Conservation (phyloP, 768 basidiomycete species). For the Phylloporus sp. region DNA sequence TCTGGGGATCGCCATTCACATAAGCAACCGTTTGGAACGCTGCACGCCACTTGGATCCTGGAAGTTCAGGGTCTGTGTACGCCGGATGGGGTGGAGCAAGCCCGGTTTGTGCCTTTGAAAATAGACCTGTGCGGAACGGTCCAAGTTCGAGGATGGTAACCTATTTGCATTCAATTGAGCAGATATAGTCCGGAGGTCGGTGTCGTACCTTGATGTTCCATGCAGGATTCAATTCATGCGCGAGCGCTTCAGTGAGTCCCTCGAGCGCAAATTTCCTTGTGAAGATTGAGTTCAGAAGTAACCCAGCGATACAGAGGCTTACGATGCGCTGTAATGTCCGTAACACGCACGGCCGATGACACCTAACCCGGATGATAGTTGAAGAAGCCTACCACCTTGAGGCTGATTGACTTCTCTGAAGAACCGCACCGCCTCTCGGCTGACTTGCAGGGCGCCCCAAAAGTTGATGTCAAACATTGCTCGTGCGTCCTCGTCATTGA, state of each 20-base stretch:
- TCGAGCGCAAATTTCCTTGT: constrained; percentile 25
- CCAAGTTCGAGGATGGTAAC: constrained; percentile 6
- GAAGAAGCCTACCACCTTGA: constrained; percentile 34
- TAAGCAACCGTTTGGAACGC: background rate
- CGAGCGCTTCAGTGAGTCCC: constrained; percentile 24
- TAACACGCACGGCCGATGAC: constrained; percentile 5
- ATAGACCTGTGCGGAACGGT: constrained; percentile 14
- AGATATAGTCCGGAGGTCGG: background rate
- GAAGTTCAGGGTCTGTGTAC: constrained; percentile 13
- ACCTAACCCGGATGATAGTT: constrained; percentile 29
- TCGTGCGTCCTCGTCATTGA: constrained; percentile 29
- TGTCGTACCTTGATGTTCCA: constrained; percentile 22
- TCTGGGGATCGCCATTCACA: constrained; percentile 16
- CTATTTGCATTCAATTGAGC: background rate
- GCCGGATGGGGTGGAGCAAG: constrained; percentile 11
- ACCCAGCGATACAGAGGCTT: background rate
- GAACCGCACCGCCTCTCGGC: constrained; percentile 28
- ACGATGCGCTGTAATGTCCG: constrained; percentile 29
- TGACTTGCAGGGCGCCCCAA: constrained; percentile 32
- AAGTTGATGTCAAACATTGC: constrained; percentile 38
- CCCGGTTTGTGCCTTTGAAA: background rate
- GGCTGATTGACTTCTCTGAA: constrained; percentile 38
- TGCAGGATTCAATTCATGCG: constrained; percentile 21
- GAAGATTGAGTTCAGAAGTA: background rate
- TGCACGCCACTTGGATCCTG: constrained; percentile 6